These are phyloP conservation scores for Entamoeba dispar DNA, from an alignment of 208 protist genomes.

Conservation along the genomic window DNA sequence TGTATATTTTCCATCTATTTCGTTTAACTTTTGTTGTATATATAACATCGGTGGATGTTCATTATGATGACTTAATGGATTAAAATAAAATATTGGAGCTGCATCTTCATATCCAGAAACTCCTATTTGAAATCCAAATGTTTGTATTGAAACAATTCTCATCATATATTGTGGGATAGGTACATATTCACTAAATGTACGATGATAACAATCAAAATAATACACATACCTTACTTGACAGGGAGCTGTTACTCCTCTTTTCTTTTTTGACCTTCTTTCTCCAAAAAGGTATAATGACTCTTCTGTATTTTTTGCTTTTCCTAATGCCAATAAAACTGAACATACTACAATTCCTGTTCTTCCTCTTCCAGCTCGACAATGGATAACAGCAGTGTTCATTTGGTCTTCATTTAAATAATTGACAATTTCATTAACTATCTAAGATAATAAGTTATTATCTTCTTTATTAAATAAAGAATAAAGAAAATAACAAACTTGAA, in stretches of 20 bases:
- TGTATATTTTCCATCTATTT: neutral
- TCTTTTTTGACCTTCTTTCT: neutral
- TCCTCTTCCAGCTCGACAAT: conserved; percentile 18
- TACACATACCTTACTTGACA: neutral
- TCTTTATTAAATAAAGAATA: no score
- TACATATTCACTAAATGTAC: neutral
- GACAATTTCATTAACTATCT: neutral
- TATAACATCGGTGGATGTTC: neutral
- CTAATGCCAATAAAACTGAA: neutral
- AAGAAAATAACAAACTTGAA: neutral
- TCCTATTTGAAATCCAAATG: neutral
- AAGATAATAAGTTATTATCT: no score
- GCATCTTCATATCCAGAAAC: neutral
- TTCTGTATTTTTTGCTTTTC: neutral
- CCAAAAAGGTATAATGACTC: neutral
- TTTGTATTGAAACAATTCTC: neutral
- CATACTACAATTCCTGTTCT: conserved; percentile 7
- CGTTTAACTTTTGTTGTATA: neutral
- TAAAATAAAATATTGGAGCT: neutral
- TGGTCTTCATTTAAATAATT: neutral
- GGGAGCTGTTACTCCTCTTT: neutral
- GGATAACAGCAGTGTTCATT: neutral
- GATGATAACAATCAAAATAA: neutral
- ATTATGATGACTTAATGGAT: neutral
- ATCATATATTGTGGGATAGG: neutral